These are phyloP conservation scores for Myriosclerotinia curreyana DNA, from an alignment of 2,329 filamentous ascomycete species.

Conservation along the genomic window DNA sequence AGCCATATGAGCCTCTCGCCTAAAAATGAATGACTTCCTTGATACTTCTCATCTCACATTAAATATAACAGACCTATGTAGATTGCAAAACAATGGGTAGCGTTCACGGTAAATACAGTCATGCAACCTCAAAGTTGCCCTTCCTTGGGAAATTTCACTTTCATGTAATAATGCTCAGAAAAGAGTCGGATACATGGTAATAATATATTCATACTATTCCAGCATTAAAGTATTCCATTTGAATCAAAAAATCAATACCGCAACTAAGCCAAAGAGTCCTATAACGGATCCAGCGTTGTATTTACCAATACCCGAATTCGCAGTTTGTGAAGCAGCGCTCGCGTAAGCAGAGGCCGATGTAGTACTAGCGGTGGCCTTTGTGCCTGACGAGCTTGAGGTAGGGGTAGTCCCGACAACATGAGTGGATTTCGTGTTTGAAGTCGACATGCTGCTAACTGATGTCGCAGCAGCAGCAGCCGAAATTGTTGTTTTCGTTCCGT, in stretches of 20 bases:
- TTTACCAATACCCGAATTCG: background rate
- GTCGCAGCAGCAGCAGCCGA: background rate
- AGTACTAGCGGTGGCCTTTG: background rate
- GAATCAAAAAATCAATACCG: background rate
- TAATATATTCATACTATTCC: background rate
- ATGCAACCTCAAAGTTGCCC: too few relatives aligned
- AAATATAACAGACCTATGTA: too few relatives aligned
- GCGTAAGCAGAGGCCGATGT: background rate
- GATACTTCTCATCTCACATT: too few relatives aligned
- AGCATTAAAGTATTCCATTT: background rate
- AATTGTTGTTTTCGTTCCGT: slow-evolving; percentile 2
- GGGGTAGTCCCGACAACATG: too few relatives aligned
- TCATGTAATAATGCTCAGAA: too few relatives aligned
- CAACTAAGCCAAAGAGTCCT: background rate
- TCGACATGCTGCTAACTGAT: background rate
- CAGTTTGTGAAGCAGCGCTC: background rate
- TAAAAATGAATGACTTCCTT: too few relatives aligned
- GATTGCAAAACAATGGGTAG: too few relatives aligned
- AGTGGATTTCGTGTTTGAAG: background rate
- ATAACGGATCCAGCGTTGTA: background rate
- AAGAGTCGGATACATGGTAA: too few relatives aligned
- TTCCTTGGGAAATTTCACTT: too few relatives aligned
- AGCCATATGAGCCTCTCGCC: too few relatives aligned
- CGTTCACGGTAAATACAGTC: too few relatives aligned
- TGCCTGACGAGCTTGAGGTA: background rate